Evolutionary conservation across 192 early-diverging fungal genomes (phyloP).

Genomic region (Phlyctochytrium arcticum): DNA sequence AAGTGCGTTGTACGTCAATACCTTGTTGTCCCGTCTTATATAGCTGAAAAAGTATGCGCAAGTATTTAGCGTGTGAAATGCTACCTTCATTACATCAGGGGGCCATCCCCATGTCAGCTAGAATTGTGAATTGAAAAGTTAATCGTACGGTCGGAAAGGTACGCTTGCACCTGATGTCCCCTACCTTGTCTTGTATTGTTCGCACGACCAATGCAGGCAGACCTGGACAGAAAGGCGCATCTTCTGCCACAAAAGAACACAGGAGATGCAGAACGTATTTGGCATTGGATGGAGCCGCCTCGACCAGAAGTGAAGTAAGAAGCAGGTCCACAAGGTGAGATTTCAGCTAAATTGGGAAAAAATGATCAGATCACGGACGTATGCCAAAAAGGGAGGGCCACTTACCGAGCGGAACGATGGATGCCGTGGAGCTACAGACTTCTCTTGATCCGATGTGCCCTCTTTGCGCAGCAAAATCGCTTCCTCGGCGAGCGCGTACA

Average conservation of each 20-base stretch:
- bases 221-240: constrained; percentile 70
- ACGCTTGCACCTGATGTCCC: not conserved
- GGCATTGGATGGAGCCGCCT: constrained; percentile 60
- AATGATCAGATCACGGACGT: too few relatives aligned
- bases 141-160: not conserved
- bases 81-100: constrained; percentile 24
- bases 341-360: constrained; percentile 49
- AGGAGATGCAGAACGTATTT: constrained; percentile 65
- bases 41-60: constrained; percentile 47
- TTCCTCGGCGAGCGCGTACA: constrained; percentile 9
- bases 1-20: constrained; percentile 11
- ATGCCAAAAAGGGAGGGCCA: too few relatives aligned
- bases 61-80: constrained; percentile 33
- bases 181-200: constrained; percentile 74
- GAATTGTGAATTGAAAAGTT: not conserved
- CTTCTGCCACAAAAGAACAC: constrained; percentile 68
- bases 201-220: constrained; percentile 64
- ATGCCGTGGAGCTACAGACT: too few relatives aligned
- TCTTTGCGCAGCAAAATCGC: not conserved
- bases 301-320: constrained; percentile 58
- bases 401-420: too few relatives aligned
- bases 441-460: not conserved
- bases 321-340: constrained; percentile 66
- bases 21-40: constrained; percentile 64
- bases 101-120: constrained; percentile 17